Evolutionary conservation across 2,329 filamentous ascomycete genomes (phyloP).

Genomic region (Cladobotryum mycophilum): DNA sequence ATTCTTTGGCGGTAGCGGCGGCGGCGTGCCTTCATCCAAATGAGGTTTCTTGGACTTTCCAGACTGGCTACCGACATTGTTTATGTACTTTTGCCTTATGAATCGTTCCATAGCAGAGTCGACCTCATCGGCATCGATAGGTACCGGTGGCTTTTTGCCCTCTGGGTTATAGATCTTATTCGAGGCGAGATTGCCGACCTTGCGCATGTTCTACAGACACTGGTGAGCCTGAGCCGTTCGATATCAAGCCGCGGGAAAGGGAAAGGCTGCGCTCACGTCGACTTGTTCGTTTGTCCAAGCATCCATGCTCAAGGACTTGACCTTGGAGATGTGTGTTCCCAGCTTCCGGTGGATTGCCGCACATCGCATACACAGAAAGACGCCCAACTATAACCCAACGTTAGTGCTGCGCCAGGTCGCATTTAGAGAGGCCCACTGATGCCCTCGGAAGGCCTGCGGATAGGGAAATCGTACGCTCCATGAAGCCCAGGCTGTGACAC

Average conservation of each 20-base stretch:
- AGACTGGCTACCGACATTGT: constrained; percentile 35
- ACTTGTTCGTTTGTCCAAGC: constrained; percentile 95
- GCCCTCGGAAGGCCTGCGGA: constrained; percentile 4
- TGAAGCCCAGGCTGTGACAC: constrained; percentile 74
- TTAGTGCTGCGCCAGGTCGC: constrained; percentile 7
- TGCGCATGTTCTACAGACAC: constrained; percentile 74
- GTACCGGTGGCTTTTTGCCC: constrained; percentile 74
- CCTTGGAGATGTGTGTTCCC: constrained; percentile 95
- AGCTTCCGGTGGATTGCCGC: constrained; percentile 92
- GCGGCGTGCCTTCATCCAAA: constrained; percentile 52
- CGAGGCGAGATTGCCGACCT: constrained; percentile 75
- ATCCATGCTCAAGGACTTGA: constrained; percentile 98
- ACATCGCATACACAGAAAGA: constrained; percentile 98
- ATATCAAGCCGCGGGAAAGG: not conserved
- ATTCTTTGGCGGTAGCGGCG: constrained; percentile 57
- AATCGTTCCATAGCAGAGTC: constrained; percentile 94
- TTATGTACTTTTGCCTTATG: constrained; percentile 89
- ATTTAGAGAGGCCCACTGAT: not conserved
- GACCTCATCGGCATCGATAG: constrained; percentile 84
- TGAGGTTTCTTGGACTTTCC: constrained; percentile 40
- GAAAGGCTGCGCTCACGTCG: constrained; percentile 56
- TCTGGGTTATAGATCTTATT: constrained; percentile 88
- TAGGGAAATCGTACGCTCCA: constrained; percentile 68
- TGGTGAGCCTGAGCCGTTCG: not conserved
- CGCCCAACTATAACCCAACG: constrained; percentile 60